These are phyloP conservation scores for Paramarasmius palmivorus DNA, from an alignment of 1,284 basidiomycete species.

Conservation along the genomic window DNA sequence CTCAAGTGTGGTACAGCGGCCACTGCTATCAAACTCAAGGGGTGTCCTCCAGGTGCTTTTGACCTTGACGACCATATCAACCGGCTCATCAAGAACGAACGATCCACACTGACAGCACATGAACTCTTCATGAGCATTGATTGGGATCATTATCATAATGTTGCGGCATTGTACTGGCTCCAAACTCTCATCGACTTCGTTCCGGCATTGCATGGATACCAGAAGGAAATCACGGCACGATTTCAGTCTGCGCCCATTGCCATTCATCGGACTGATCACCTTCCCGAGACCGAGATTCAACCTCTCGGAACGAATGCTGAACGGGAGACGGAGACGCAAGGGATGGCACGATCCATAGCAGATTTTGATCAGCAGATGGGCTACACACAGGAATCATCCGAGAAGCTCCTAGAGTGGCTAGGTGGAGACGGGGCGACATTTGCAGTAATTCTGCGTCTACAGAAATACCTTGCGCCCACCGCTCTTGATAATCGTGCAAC, in stretches of 20 bases:
- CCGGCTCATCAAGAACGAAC: constrained; percentile 7
- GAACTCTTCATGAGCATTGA: constrained; percentile 11
- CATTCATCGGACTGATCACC: constrained; percentile 8
- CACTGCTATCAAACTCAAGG: constrained; percentile 11
- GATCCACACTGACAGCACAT: constrained; percentile 12
- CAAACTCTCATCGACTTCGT: constrained; percentile 9
- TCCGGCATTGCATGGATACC: constrained; percentile 4
- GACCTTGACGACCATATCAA: constrained; percentile 6
- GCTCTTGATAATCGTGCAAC: not conserved
- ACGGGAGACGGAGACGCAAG: constrained; percentile 13
- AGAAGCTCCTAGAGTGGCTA: constrained; percentile 5
- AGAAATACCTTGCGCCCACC: not conserved
- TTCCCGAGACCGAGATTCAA: constrained; percentile 10
- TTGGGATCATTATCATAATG: constrained; percentile 10
- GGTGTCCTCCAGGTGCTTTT: constrained; percentile 13
- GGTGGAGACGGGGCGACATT: constrained; percentile 11
- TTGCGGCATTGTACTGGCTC: constrained; percentile 7
- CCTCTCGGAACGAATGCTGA: constrained; percentile 17
- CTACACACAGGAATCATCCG: constrained; percentile 3
- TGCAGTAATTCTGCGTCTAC: not conserved
- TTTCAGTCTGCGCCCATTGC: constrained; percentile 10
- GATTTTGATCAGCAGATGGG: constrained; percentile 20
- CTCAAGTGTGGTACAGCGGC: constrained; percentile 12
- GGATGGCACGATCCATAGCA: constrained; percentile 14
- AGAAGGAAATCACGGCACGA: not conserved